Evolutionary conservation across 768 basidiomycete genomes (phyloP).

Genomic region (Trametes maxima): DNA sequence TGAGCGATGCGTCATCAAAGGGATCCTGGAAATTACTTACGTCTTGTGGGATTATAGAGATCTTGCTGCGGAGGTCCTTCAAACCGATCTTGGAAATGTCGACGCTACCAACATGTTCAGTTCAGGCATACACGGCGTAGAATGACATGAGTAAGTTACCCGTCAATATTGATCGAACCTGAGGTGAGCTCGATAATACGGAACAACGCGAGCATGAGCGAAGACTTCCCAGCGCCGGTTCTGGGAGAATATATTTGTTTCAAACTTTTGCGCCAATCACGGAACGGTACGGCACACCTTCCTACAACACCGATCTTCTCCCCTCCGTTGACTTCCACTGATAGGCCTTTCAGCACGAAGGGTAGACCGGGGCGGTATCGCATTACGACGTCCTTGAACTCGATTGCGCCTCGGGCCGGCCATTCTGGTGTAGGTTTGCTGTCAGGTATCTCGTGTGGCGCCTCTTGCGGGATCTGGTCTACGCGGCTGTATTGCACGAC

Average conservation of each 20-base stretch:
- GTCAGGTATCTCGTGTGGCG: conserved; percentile 59
- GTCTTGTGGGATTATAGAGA: conserved; percentile 72
- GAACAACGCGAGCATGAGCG: conserved; percentile 66
- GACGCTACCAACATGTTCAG: conserved; percentile 38
- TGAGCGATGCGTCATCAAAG: neutral
- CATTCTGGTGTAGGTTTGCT: conserved; percentile 59
- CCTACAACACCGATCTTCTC: conserved; percentile 84
- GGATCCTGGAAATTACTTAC: conserved; percentile 38
- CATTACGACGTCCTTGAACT: conserved; percentile 62
- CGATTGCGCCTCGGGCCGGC: conserved; percentile 63
- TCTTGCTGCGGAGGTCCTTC: conserved; percentile 57
- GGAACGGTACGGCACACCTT: conserved; percentile 32
- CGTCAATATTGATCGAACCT: conserved; percentile 68
- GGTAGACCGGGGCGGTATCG: conserved; percentile 74
- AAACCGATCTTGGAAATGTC: conserved; percentile 74
- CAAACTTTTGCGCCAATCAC: no score
- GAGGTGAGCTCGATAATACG: conserved; percentile 66
- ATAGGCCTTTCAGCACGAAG: conserved; percentile 66
- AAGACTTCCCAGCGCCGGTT: conserved; percentile 62
- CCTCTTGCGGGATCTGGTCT: conserved; percentile 62
- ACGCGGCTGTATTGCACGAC: conserved; percentile 57
- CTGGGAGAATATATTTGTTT: conserved; percentile 10
- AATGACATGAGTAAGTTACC: conserved; percentile 38
- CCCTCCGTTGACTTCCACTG: conserved; percentile 58
- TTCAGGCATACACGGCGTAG: neutral